Evolutionary conservation across 805 yeast species (phyloP).

Genomic region (Limtongozyma cylindracea): DNA sequence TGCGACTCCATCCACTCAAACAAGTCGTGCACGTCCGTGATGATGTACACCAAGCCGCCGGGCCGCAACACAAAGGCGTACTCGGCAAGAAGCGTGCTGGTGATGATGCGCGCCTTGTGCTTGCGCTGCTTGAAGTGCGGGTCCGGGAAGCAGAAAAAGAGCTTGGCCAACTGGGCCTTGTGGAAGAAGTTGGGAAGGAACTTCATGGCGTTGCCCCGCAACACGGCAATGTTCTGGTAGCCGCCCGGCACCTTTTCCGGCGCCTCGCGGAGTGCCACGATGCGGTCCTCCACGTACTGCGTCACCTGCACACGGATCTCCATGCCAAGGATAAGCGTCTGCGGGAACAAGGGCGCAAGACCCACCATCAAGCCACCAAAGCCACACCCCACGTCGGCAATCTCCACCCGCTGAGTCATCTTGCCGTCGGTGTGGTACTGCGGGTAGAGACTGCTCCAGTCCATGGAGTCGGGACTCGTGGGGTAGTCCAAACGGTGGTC

Average conservation of each 20-base stretch:
- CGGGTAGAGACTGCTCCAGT: constrained; percentile 68
- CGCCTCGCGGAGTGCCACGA: constrained; percentile 61
- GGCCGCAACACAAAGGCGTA: constrained; percentile 77
- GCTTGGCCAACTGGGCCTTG: constrained; percentile 62
- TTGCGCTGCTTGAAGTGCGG: constrained; percentile 96
- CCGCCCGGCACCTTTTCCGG: constrained; percentile 9
- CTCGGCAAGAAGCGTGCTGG: constrained; percentile 71
- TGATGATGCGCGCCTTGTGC: constrained; percentile 90
- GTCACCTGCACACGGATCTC: constrained; percentile 96
- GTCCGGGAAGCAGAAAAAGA: constrained; percentile 98
- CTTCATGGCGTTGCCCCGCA: constrained; percentile 94
- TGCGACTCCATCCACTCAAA: constrained; percentile 95
- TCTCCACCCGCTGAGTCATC: constrained; percentile 35
- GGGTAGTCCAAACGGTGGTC: constrained; percentile 90
- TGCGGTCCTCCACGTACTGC: constrained; percentile 87
- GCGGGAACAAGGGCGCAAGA: constrained; percentile 54
- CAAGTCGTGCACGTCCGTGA: constrained; percentile 83
- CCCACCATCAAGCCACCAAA: constrained; percentile 80
- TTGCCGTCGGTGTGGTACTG: constrained; percentile 9
- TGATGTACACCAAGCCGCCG: constrained; percentile 79
- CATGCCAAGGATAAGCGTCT: constrained; percentile 70
- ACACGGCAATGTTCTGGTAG: constrained; percentile 70
- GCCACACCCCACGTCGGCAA: constrained; percentile 96
- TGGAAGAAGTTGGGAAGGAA: constrained; percentile 83
- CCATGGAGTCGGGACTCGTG: constrained; percentile 53